phyloP scores from a whole-genome alignment of 192 early-diverging fungal genomes.

The Mortierella alpina region DNA sequence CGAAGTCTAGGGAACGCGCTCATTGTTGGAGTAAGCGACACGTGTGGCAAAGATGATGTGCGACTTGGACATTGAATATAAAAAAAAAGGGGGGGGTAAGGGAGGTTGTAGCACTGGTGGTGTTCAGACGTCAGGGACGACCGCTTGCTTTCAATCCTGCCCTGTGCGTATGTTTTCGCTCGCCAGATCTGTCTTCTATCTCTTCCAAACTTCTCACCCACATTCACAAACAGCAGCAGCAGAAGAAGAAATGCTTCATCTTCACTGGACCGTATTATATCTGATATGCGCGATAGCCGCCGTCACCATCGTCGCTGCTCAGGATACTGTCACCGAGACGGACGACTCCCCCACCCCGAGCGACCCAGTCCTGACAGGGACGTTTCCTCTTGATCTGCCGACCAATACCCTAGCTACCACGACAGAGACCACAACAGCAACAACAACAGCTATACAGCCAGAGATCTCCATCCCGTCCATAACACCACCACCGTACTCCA shows the following conservation, averaged over 20 bases:
- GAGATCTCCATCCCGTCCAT: slow-evolving; percentile 12
- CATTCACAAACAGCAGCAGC: no score
- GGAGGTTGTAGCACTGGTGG: background rate
- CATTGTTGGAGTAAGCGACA: background rate
- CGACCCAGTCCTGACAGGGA: background rate
- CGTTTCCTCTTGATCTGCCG: background rate
- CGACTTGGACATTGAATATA: slow-evolving; percentile 1
- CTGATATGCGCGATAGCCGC: no score
- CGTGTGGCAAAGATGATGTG: background rate
- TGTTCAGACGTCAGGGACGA: background rate
- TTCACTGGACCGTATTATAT: no score
- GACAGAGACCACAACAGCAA: background rate
- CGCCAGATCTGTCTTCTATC: no score
- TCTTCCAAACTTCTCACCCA: no score
- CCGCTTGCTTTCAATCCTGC: background rate
- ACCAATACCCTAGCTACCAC: background rate
- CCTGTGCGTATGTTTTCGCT: background rate
- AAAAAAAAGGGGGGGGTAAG: background rate
- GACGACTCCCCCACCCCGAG: no score
- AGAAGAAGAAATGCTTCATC: no score
- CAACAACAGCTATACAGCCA: background rate
- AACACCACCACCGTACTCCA: slow-evolving; percentile 11
- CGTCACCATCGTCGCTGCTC: no score
- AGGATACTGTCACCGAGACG: no score
- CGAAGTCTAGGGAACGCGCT: background rate